These are phyloP conservation scores for Cicer judaicum DNA, from an alignment of 306 rosid genomes.

Conservation along the genomic window DNA sequence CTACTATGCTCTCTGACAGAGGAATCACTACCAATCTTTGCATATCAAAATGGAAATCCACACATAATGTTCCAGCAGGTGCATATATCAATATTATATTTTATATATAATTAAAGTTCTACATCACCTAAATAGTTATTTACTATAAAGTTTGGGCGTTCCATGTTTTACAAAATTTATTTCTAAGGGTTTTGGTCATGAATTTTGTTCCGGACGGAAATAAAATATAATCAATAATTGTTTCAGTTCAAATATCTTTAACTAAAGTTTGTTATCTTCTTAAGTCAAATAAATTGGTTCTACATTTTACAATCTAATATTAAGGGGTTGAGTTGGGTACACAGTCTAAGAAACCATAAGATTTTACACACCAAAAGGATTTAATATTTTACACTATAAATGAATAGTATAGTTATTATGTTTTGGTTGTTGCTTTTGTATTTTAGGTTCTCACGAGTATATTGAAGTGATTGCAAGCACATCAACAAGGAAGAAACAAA, in stretches of 20 bases:
- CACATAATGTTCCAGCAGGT: slow-evolving; percentile 62
- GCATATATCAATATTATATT: neutral
- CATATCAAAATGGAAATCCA: slow-evolving; percentile 61
- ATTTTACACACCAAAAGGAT: too few relatives aligned
- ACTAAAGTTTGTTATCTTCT: too few relatives aligned
- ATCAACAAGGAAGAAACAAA: slow-evolving; percentile 43
- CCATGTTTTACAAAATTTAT: too few relatives aligned
- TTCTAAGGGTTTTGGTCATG: too few relatives aligned
- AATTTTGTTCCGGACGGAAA: too few relatives aligned
- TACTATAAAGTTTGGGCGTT: neutral
- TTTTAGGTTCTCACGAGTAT: slow-evolving; percentile 51
- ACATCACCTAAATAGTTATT: neutral
- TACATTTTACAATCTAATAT: too few relatives aligned
- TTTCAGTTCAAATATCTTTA: too few relatives aligned
- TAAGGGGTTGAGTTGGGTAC: neutral
- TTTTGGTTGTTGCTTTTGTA: neutral
- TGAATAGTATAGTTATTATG: neutral
- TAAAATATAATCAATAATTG: too few relatives aligned
- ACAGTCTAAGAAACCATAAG: too few relatives aligned
- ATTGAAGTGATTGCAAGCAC: slow-evolving; percentile 52
- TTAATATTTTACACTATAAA: neutral
- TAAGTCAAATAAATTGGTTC: too few relatives aligned
- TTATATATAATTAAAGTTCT: neutral
- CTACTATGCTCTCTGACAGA: slow-evolving; percentile 48
- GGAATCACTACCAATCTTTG: slow-evolving; percentile 60